Percentiles rank a stretch among this genome's conserved stretches.
phyloP scores from a whole-genome alignment of 2,329 filamentous ascomycete species.

The Cadophora malorum region DNA sequence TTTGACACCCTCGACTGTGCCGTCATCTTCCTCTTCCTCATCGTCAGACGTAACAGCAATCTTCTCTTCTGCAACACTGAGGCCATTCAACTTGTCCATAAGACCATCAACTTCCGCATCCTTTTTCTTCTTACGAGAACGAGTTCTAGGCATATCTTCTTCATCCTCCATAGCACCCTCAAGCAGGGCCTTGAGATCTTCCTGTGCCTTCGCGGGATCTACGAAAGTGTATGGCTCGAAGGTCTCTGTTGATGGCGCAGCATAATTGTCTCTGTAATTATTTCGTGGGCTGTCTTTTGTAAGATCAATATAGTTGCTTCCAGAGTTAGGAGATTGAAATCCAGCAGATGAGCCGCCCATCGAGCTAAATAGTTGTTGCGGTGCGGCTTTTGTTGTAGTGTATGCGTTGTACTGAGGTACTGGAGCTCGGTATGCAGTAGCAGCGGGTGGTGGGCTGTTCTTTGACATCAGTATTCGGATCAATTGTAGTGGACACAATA shows the following conservation, averaged over 20 bases:
- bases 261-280: conserved; percentile 35
- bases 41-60: conserved; percentile 48
- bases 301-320: conserved; percentile 44
- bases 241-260: conserved; percentile 18
- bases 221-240: conserved; percentile 44
- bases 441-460: conserved; percentile 20
- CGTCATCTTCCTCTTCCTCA: conserved; percentile 63
- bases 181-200: conserved; percentile 81
- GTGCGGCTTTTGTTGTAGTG: conserved; percentile 42
- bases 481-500: neutral
- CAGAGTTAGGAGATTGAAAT: conserved; percentile 38
- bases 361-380: conserved; percentile 41
- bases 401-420: conserved; percentile 34
- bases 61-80: conserved; percentile 52
- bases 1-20: conserved; percentile 77
- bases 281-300: conserved; percentile 28
- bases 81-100: conserved; percentile 46
- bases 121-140: conserved; percentile 49
- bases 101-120: conserved; percentile 43
- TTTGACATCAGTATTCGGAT: neutral
- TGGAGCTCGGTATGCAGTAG: conserved; percentile 38
- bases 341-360: conserved; percentile 41
- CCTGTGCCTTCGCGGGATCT: conserved; percentile 73
- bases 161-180: conserved; percentile 82
- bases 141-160: conserved; percentile 49